Evolutionary conservation across 257 asterid genomes (phyloP), one percentile per base, ranked within the genome.

Genomic region (Solanum dulcamara): DNA sequence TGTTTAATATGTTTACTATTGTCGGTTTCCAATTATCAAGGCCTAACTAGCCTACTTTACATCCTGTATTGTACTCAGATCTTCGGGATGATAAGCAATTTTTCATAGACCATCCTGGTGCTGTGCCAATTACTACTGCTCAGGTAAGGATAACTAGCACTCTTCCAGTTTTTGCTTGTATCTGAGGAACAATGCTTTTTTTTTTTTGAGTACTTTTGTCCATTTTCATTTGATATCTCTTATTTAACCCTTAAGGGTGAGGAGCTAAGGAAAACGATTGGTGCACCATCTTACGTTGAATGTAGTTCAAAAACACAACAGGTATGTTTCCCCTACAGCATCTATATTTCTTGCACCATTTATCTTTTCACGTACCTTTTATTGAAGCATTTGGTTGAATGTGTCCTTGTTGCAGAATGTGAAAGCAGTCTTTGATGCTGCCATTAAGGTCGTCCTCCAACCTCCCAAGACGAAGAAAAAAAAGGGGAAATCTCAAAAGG

Each of bases 71-170:
- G 83, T 32, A 81, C 87, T 86, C 92, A 96, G 99, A 96, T 93
- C 98, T 96, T 88, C 94, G 99, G 85, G 99, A 94, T 88, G 99
- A 96, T 87, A 92, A 94, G 92, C 98, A 95, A 82, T 94, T 92
- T 93, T 92, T 95, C 50, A 55, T 89, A 13, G 98, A 94, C 91
- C 98, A 95, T 89, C 98, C 98, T 85, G 98, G 98, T 85, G 95
- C 99, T 87, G 97, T 92, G 81, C 97, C 98, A 55, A 96, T 96
- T 88, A 87, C 95, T 85, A 85, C 96, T 62, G 99, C 96, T 84
- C 99, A 95, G 92, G 99, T 95, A 88, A 85, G 85, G 75, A 68
- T 44, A 26, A 77, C 82, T 46, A 77, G 82, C 82, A 15, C 62
- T 46, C 17, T 44, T 77, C 82, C 60, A 42, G 57, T 42, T 74